Evolutionary conservation across 176 grass and related monocot genomes (phyloP), one percentile per base, ranked within the genome.

Genomic region (Bothriochloa decipiens): DNA sequence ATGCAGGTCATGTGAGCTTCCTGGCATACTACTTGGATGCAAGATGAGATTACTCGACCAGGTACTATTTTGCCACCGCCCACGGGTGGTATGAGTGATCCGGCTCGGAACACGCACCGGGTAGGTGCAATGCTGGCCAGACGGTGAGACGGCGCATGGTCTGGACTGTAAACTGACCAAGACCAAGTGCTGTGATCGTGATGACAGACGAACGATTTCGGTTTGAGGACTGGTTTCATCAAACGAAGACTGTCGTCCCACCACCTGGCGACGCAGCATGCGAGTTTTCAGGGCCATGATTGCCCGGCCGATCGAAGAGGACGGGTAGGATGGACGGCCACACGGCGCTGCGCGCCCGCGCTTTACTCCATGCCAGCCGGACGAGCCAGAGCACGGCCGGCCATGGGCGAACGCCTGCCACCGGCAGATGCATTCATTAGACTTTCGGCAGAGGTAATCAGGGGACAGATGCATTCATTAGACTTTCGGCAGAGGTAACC

Each of bases 1-100:
- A 41, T 29, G 79, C 82, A 85, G 76, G 11, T 73, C 88, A 72
- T 89, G 83, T 86, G 83, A 77, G 7, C 74, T 22, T 8, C n/a
- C 27, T 12, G 72, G 46, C 41, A 41, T 22, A 22, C 42, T 22
- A 20, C 42, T 16, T 22, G 26, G 53, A 49, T 13, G 68, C n/a
- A n/a, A 58, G 53, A 58, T 58, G 47, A 20, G 77, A 41, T 18
- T 2, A 40, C 65, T 41, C 52, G 29, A 32, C 29, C 29, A 32
- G 29, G 29, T 32, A 32, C 29, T 32, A 32, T 32, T 32, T 32
- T 32, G 29, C 29, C 29, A 23, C 3, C 39, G 39, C 6, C 20
- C 8, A 58, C 53, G 23, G n/a, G 60, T 32, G 25, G 2, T n/a
- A n/a, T 7, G 49, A 36, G 52, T 40, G 35, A 63, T 72, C 70